Percentiles rank a stretch among this genome's conserved stretches.
These are phyloP conservation scores for Starmerella powellii DNA, from an alignment of 805 yeast genomes.

Conservation along the genomic window DNA sequence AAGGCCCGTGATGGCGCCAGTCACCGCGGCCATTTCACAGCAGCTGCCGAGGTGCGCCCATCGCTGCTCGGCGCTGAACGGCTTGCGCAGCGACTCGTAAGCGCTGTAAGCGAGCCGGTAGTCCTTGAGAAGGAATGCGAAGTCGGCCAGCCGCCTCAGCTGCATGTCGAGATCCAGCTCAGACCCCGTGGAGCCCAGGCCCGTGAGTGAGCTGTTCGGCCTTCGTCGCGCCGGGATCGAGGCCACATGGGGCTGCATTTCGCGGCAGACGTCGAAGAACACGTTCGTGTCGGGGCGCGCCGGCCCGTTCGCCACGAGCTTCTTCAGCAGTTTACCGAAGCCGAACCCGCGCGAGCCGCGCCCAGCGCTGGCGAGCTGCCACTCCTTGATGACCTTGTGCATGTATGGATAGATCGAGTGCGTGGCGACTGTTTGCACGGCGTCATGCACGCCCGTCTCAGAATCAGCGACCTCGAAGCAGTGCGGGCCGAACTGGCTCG, in stretches of 20 bases:
- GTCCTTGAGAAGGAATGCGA: conserved; percentile 84
- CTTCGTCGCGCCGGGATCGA: conserved; percentile 13
- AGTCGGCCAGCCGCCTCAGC: conserved; percentile 76
- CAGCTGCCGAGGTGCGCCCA: conserved; percentile 70
- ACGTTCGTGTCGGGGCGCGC: conserved; percentile 18
- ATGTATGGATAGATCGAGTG: conserved; percentile 62
- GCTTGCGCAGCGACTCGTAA: conserved; percentile 71
- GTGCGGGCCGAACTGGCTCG: conserved; percentile 26
- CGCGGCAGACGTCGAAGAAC: conserved; percentile 13
- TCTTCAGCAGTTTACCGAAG: conserved; percentile 17
- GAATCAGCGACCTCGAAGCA: conserved; percentile 31
- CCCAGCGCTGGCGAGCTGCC: conserved; percentile 33
- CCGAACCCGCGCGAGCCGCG: conserved; percentile 6
- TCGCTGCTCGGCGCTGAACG: conserved; percentile 62
- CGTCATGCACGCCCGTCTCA: conserved; percentile 29
- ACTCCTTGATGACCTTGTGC: conserved; percentile 64
- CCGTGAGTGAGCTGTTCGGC: not conserved
- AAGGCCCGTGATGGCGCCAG: conserved; percentile 46
- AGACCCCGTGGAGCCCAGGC: too few relatives aligned
- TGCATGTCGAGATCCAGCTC: conserved; percentile 43
- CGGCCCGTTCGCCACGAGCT: conserved; percentile 17
- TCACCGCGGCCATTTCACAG: conserved; percentile 77
- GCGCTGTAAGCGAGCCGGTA: conserved; percentile 72
- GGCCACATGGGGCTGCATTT: conserved; percentile 21
- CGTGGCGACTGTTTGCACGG: conserved; percentile 38